Conservation (phyloP, 1,284 basidiomycete species). For the Cryptococcus sp. region DNA sequence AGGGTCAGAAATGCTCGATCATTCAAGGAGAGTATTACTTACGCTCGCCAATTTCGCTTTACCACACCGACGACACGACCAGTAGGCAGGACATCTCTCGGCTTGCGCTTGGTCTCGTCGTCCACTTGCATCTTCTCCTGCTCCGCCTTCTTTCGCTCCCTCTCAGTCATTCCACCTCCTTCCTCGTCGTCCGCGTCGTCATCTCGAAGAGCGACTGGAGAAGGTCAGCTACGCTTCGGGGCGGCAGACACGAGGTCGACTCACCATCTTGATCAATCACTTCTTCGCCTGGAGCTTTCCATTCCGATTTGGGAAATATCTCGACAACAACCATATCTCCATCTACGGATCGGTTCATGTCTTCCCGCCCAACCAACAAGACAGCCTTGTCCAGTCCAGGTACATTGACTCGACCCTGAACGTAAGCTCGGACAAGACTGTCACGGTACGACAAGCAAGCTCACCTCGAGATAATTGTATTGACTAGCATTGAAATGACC, state of each 20-base stretch:
- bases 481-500: slow-evolving; percentile 93
- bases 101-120: slow-evolving; percentile 44
- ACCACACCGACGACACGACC: slow-evolving; percentile 87
- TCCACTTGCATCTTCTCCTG: slow-evolving; percentile 38
- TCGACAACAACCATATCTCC: slow-evolving; percentile 92
- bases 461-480: slow-evolving; percentile 90
- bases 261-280: slow-evolving; percentile 86
- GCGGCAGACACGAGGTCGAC: slow-evolving; percentile 25
- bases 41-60: slow-evolving; percentile 93
- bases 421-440: neutral
- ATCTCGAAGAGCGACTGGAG: slow-evolving; percentile 79
- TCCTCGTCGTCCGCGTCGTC: slow-evolving; percentile 75
- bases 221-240: neutral
- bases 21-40: slow-evolving; percentile 37
- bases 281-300: slow-evolving; percentile 88
- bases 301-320: slow-evolving; percentile 78
- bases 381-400: slow-evolving; percentile 70
- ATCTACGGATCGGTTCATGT: slow-evolving; percentile 93
- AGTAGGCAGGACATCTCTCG: slow-evolving; percentile 63
- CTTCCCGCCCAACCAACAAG: slow-evolving; percentile 78
- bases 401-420: slow-evolving; percentile 72
- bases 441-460: slow-evolving; percentile 16
- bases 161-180: slow-evolving; percentile 48
- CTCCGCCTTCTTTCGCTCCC: slow-evolving; percentile 36
- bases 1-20: slow-evolving; percentile 8